A percentile compares a stretch with the other conserved stretches of the same genome.
phyloP scores from a whole-genome alignment of 768 basidiomycete species.

The Epithele typhae region DNA sequence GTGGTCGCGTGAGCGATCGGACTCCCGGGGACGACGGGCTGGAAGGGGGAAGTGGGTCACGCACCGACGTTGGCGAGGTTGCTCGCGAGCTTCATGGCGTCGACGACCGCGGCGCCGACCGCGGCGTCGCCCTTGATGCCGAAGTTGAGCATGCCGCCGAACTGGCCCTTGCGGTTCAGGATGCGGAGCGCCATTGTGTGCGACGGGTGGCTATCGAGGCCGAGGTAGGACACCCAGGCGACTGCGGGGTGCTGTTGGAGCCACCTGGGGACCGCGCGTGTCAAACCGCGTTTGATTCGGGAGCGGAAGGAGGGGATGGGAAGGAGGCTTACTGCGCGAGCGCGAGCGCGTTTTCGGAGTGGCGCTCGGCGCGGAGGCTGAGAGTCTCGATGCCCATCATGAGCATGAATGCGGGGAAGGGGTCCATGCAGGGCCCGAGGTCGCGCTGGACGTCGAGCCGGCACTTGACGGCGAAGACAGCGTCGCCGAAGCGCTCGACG shows the following conservation, averaged over 20 bases:
- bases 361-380: slow-evolving; percentile 67
- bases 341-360: slow-evolving; percentile 65
- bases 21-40: too few species aligned
- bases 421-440: slow-evolving; percentile 63
- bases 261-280: slow-evolving; percentile 37
- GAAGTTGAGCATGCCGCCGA: slow-evolving; percentile 78
- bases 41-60: slow-evolving; percentile 16
- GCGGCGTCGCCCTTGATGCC: slow-evolving; percentile 56
- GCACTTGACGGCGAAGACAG: slow-evolving; percentile 64
- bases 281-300: not conserved
- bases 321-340: slow-evolving; percentile 46
- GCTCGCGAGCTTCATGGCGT: slow-evolving; percentile 68
- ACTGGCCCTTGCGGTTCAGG: slow-evolving; percentile 49
- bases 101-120: slow-evolving; percentile 58
- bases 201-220: slow-evolving; percentile 58
- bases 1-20: too few species aligned
- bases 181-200: slow-evolving; percentile 55
- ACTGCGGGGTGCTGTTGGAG: slow-evolving; percentile 63
- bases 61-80: slow-evolving; percentile 72
- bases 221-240: slow-evolving; percentile 78
- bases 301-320: too few species aligned
- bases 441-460: slow-evolving; percentile 65
- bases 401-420: slow-evolving; percentile 71
- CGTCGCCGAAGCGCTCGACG: slow-evolving; percentile 58
- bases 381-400: slow-evolving; percentile 78